Evolutionary conservation across 192 early-diverging fungal species (phyloP).

Genomic region (Entrophospora sp.): DNA sequence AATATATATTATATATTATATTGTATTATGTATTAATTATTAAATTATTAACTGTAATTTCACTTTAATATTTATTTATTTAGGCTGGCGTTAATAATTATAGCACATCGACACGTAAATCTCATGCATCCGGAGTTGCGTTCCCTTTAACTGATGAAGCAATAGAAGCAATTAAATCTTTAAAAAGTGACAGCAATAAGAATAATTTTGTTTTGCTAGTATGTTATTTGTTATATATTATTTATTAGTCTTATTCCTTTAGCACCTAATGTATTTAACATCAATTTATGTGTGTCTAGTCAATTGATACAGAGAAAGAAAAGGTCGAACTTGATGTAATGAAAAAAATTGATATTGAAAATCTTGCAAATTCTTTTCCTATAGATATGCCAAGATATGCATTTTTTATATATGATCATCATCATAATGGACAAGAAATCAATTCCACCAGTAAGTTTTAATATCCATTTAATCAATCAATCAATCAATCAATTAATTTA

Average conservation of each 20-base stretch:
- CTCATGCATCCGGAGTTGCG: constrained; percentile 56
- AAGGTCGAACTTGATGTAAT: constrained; percentile 38
- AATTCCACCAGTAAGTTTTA: constrained; percentile 38
- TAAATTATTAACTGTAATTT: too few species aligned
- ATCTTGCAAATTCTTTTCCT: constrained; percentile 45
- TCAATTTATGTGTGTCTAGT: constrained; percentile 15
- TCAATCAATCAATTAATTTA: too few species aligned
- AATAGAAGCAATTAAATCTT: constrained; percentile 44
- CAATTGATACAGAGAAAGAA: constrained; percentile 44
- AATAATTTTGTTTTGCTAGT: constrained; percentile 58
- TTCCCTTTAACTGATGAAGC: constrained; percentile 57
- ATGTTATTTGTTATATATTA: too few species aligned
- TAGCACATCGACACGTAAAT: constrained; percentile 48
- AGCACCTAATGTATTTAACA: too few species aligned
- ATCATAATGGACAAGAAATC: constrained; percentile 30
- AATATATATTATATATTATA: background rate
- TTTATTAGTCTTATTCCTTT: too few species aligned
- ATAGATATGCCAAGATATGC: constrained; percentile 64
- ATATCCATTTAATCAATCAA: background rate
- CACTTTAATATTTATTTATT: constrained; percentile 25
- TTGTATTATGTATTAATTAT: background rate
- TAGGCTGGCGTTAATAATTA: constrained; percentile 40
- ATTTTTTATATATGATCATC: constrained; percentile 47
- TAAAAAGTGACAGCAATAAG: constrained; percentile 28
- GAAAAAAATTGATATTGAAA: constrained; percentile 34